Percentiles rank a stretch among this genome's conserved stretches.
Evolutionary conservation across 768 basidiomycete species (phyloP).

Genomic region (Tephrocybe sp.): DNA sequence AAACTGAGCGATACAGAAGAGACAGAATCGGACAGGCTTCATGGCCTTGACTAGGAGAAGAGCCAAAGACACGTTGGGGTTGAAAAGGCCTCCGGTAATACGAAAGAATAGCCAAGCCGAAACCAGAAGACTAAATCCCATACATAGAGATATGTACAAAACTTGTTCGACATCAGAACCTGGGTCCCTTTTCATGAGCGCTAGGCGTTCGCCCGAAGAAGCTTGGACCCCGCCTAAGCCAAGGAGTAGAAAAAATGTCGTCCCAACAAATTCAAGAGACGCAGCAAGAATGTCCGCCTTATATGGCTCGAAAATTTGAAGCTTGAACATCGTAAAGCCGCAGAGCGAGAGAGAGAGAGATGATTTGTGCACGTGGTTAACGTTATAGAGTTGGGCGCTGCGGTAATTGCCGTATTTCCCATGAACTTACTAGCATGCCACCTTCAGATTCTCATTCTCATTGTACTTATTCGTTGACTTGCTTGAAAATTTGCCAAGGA

Average conservation of each 20-base stretch:
- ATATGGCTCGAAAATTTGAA: constrained; percentile 22
- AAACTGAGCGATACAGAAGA: constrained; percentile 63
- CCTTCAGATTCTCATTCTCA: too few relatives aligned
- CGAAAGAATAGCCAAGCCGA: constrained; percentile 70
- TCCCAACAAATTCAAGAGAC: constrained; percentile 56
- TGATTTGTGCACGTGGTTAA: too few relatives aligned
- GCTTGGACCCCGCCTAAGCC: constrained; percentile 67
- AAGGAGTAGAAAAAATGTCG: constrained; percentile 60
- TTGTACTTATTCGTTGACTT: too few relatives aligned
- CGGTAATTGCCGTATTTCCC: too few relatives aligned
- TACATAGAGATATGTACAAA: constrained; percentile 55
- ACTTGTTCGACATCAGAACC: constrained; percentile 36
- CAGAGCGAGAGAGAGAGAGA: too few relatives aligned
- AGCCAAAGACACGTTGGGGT: constrained; percentile 59
- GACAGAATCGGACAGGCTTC: constrained; percentile 49
- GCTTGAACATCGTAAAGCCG: background rate
- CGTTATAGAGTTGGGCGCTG: too few relatives aligned
- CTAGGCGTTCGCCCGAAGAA: constrained; percentile 33
- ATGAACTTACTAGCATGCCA: too few relatives aligned
- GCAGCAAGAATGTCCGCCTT: constrained; percentile 45
- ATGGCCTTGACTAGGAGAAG: constrained; percentile 57
- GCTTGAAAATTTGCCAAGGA: too few relatives aligned
- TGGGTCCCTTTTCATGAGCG: constrained; percentile 12
- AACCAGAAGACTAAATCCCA: constrained; percentile 61
- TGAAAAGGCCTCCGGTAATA: constrained; percentile 61